Evolutionary conservation across 192 early-diverging fungal species (phyloP), one percentile per base, ranked within the genome.

Genomic region (Coemansia umbellata): DNA sequence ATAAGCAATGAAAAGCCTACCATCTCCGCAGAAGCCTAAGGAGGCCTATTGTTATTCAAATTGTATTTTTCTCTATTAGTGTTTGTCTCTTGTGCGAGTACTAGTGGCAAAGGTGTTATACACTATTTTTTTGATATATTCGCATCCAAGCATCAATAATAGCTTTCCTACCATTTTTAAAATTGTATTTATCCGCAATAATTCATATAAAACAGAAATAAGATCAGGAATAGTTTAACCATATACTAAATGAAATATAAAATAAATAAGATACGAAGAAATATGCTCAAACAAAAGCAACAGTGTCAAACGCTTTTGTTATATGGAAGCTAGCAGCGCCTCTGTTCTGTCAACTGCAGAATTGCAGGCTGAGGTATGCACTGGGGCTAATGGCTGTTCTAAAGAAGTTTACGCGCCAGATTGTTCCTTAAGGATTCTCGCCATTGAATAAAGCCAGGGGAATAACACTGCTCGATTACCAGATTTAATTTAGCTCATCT

Each of bases 341-440:
- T 1, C 66, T 60, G 39, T 68, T 69, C 50, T 65, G 60, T 66
- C 73, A 76, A 2, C 66, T 66, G 8, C 73, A 68, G 19, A 76
- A 62, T 50, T 66, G 49, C 66, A 69, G 73, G 40, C 69, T 21
- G 5, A 66, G 73, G 35, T 50, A 76, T 0, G 55, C 65, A 15
- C 15, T 24, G 0, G 65, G 61, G 23, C 63, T 50, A 26, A 58
- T 65, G n/a, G 69, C 47, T 0, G 73, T 76, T 13, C 73, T 51
- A 62, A 76, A 76, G 39, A 76, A 76, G 58, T 76, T 76, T 66
- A 76, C 69, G 32, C 73, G 65, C 73, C 73, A 76, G 17, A 21
- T 36, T 19, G 52, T 47, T 22, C 66, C 73, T 9, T 35, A 21
- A 8, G 65, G 66, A 19, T 60, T 58, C 47, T 76, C 73, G 24